A percentile compares a stretch with the other conserved stretches of the same genome.
Evolutionary conservation across 495 filamentous ascomycete genomes (phyloP).

Genomic region (Xylona heveae): DNA sequence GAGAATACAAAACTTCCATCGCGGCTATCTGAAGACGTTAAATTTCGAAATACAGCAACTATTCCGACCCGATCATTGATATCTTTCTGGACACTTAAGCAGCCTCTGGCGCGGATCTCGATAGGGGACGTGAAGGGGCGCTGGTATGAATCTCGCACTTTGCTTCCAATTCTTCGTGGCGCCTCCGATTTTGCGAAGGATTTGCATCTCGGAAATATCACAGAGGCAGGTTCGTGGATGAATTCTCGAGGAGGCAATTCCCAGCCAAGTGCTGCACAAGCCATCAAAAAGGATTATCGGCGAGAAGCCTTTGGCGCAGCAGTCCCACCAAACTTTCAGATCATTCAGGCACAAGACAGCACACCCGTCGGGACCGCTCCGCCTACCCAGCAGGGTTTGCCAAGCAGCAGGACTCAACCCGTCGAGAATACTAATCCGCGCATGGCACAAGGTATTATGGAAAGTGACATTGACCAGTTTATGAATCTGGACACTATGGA

Average conservation of each 20-base stretch:
- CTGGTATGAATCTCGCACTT: slow-evolving; percentile 36
- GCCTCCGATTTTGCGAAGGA: slow-evolving; percentile 15
- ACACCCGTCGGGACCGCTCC: slow-evolving; percentile 5
- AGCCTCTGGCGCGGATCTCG: slow-evolving; percentile 12
- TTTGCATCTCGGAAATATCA: slow-evolving; percentile 17
- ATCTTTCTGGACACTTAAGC: slow-evolving; percentile 24
- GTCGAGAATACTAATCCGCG: background rate
- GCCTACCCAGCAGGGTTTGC: slow-evolving; percentile 1
- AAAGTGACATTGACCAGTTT: slow-evolving; percentile 12
- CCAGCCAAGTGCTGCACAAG: slow-evolving; percentile 9
- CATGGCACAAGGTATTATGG: slow-evolving; percentile 1
- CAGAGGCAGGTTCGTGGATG: slow-evolving; percentile 25
- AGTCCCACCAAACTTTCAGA: slow-evolving; percentile 17
- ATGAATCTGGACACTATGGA: slow-evolving; percentile 11
- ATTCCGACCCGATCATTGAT: slow-evolving; percentile 13
- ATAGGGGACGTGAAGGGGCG: slow-evolving; percentile 35
- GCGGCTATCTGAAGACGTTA: slow-evolving; percentile 22
- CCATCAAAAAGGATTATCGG: slow-evolving; percentile 16
- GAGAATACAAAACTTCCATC: slow-evolving; percentile 18
- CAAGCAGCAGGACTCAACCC: background rate
- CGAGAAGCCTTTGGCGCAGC: slow-evolving; percentile 22
- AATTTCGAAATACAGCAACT: slow-evolving; percentile 23
- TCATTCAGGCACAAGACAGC: slow-evolving; percentile 15
- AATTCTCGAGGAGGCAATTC: slow-evolving; percentile 20
- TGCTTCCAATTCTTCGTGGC: slow-evolving; percentile 27